Base-by-base conservation (phyloP, 331 rosid species). In the Quercus tomentella region DNA sequence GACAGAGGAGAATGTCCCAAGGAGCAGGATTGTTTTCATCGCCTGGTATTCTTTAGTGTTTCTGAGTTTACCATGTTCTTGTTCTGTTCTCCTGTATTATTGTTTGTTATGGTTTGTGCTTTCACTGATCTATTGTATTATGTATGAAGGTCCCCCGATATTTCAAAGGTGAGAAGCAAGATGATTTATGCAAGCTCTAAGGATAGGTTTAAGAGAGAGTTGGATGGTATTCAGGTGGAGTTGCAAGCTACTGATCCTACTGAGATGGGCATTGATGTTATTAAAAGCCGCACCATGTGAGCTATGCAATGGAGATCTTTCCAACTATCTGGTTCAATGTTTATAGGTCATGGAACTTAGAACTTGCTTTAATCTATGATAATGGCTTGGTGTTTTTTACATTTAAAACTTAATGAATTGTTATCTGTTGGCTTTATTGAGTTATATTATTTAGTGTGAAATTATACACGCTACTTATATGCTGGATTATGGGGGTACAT, bases 161-260 rank as follows among this genome's bases (percentile, higher is more conserved):
- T 82, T 21, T 35, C 86, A 26, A 82, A 65, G 84, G 88, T 85
- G 81, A 85, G 88, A 79, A 82, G 82, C 88, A 85, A 82, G 82
- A 85, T 85, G 88, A 85, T 85, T 33, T 85, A 85, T 16, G 88
- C 88, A 1, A 85, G 88, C 79, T 85, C 86, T 0, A 85, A 85
- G 81, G 88, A 85, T 83, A 71, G 86, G 88, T 85, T 85, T 41
- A 85, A 85, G 86, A 85, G 88, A 52, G 88, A 85, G 74, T 76
- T 85, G 86, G 88, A 85, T 33, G 88, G 88, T 28, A 82, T 85
- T 76, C 88, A 85, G 88, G 41, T 85, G 6, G 88, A 85, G 84
- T 85, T 85, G 79, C 88, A 85, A 75, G 88, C 88, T 28, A 82
- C 88, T 14, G 88, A 85, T 56, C 88, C 86, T 0, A 70, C 84